Evolutionary conservation across 768 basidiomycete genomes (phyloP), one percentile per base, ranked within the genome.

Genomic region (Tulasnella calospora): DNA sequence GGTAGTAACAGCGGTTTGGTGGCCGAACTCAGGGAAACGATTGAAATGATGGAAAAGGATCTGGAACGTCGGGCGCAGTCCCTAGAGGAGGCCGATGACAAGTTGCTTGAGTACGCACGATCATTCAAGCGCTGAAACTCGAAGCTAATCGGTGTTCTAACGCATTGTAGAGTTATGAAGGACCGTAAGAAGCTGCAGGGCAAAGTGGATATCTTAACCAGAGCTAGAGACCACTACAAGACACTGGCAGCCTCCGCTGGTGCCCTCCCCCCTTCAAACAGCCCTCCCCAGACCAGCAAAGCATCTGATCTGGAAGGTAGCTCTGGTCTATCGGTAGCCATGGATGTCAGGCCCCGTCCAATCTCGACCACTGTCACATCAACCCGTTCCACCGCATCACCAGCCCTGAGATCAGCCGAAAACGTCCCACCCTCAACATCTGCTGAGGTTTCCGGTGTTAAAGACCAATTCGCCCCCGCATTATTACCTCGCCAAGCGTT

Each of bases 141-240:
- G n/a, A 19, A 8, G 73, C 73, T 74, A 35, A 74, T 19, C 17
- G 27, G 27, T 17, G 13, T 35, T 74, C 33, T 47, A 33, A 73
- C 44, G n/a, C 40, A 13, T 74, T 74, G 30, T 19, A 74, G 73
- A 35, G 73, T 74, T n/a, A 35, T 74, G 73, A 74, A 74, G 73
- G 73, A 74, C 27, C 71, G 78, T 38, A 78, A 80, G 71, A 83
- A 82, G 21, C 79, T 79, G 23, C 57, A 79, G 27, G 51, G 47
- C 46, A 77, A 73, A 21, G 75, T 77, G 27, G 79, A 79, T 41
- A 73, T 79, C 36, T 67, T 79, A 21, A 84, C 84, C 30, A 87
- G 85, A 40, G 91, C 92, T 80, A 83, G 93, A 6, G 90, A 92
- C 46, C 73, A 74, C 51, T 74, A 74, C 44, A 44, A 55, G 38